Evolutionary conservation across 768 basidiomycete genomes (phyloP), one percentile per base, ranked within the genome.

Genomic region (Mycena galopus): DNA sequence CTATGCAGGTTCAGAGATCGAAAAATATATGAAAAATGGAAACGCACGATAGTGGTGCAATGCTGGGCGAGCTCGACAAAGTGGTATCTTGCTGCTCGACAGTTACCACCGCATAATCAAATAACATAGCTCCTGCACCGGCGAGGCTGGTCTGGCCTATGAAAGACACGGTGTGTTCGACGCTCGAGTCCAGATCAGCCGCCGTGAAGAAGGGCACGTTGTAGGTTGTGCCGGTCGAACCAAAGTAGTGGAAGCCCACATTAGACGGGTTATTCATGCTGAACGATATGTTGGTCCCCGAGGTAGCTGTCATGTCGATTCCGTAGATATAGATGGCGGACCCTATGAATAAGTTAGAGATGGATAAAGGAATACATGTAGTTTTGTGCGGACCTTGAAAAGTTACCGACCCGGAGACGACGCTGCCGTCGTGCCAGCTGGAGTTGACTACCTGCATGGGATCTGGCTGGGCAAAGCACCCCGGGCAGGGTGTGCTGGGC

Each of bases 321-420:
- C 69, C 69, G 19, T 70, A 70, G 30, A 70, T 70, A 33, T 64
- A 70, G 35, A 70, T 29, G 27, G 69, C 69, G 32, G 61, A 56
- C 30, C 61, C 69, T 70, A 35, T 14, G 35, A 63, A 27, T 23
- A 16, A 23, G 9, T 61, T n/a, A 42, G 39, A 61, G 16, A 61
- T 30, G 39, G 27, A 33, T 27, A 30, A 30, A 42, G 27, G 21
- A 17, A 61, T 37, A 11, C 35, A 37, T 16, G 35, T 11, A 44
- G 16, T 37, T 59, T 35, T 23, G 17, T 19, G 57, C 57, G 23
- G 47, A 70, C 69, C 69, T 70, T 70, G 69, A 58, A 70, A 70
- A 29, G 61, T 47, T 55, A 55, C 63, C 30, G 62, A 60, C 10
- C 69, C 69, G 30, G 69, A 56, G 21, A 44, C 16, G 33, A 33